phyloP scores from a whole-genome alignment of 2,329 filamentous ascomycete species.

The Botryotinia calthae region DNA sequence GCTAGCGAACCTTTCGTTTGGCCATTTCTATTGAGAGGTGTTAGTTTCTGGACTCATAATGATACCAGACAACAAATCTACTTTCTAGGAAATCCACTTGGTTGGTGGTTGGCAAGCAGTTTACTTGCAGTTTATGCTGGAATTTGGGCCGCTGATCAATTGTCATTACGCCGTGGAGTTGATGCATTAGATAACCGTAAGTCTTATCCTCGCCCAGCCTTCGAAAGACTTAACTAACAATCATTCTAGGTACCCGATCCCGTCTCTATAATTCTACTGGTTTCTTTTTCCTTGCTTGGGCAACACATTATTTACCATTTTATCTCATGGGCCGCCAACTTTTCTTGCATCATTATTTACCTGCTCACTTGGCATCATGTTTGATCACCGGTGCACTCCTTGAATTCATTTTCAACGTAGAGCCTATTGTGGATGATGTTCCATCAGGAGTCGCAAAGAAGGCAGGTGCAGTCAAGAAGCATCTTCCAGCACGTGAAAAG shows the following conservation, averaged over 20 bases:
- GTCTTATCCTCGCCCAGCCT: slow-evolving; percentile 42
- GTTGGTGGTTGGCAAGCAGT: slow-evolving; percentile 95
- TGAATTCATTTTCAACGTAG: slow-evolving; percentile 94
- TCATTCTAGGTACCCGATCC: slow-evolving; percentile 70
- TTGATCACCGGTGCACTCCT: slow-evolving; percentile 88
- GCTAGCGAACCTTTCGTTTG: slow-evolving; percentile 93
- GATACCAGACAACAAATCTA: slow-evolving; percentile 96
- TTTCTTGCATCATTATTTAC: slow-evolving; percentile 97
- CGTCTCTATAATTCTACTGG: slow-evolving; percentile 97
- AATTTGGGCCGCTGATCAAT: slow-evolving; percentile 87
- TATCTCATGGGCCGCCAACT: slow-evolving; percentile 97
- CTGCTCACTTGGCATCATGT: slow-evolving; percentile 85
- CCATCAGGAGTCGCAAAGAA: slow-evolving; percentile 45
- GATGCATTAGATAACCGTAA: slow-evolving; percentile 91
- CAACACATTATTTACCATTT: slow-evolving; percentile 95
- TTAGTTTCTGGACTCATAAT: slow-evolving; percentile 98
- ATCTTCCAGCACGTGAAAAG: slow-evolving; percentile 77
- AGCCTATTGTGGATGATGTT: slow-evolving; percentile 61
- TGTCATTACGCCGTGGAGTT: slow-evolving; percentile 87
- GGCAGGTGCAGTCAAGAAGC: slow-evolving; percentile 48
- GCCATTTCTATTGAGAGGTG: slow-evolving; percentile 94
- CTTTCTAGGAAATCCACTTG: slow-evolving; percentile 93
- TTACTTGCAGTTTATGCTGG: slow-evolving; percentile 90
- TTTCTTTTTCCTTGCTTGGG: slow-evolving; percentile 98
- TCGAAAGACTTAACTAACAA: slow-evolving; percentile 36